Base-by-base conservation (phyloP, 768 basidiomycete genomes). In the Chiua virens region DNA sequence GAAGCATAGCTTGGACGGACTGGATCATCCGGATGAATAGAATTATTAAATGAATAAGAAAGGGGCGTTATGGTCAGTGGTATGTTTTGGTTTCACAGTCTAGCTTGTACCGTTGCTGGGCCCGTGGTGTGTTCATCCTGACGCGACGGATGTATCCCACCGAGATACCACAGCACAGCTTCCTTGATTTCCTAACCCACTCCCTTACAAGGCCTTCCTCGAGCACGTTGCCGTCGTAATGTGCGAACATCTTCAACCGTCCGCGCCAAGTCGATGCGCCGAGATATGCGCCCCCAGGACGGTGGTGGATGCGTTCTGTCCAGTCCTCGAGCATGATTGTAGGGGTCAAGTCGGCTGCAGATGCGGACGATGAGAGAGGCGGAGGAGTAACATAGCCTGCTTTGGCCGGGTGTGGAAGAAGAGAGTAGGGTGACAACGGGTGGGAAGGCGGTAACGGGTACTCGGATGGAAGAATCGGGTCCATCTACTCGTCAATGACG, bases 161-260 rank as follows among this genome's bases (percentile, higher is more conserved):
- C 59, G 13, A 70, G 61, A 49, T 71, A 74, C 54, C 64, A 69
- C 30, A 63, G 21, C 9, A 67, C 54, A 0, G 72, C 75, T 8
- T 52, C 58, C 38, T 55, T 65, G 5, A 80, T 66, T 52, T 83
- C 80, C 9, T 67, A 47, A 83, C 49, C 76, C 78, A 81, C 59
- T 80, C 80, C 6, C 45, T 56, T 6, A 79, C 71, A 6, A 74
- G 50, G 1, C 49, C 64, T 5, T 69, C 65, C 5, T 75, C 70
- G 42, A 72, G 81, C 5, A 77, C 75, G 55, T 82, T 79, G 9
- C 57, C 63, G 47, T 83, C 81, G 57, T 68, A 76, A 52, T 45
- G 73, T 6, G 71, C 42, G 14, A 57, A 45, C 37, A 81, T 41
- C 3, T 50, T 50, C 34, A 83, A 47, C 30, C 66, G 61, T 32